Conservation (phyloP, 2,329 filamentous ascomycete genomes). For the Daldinia eschscholtzii region DNA sequence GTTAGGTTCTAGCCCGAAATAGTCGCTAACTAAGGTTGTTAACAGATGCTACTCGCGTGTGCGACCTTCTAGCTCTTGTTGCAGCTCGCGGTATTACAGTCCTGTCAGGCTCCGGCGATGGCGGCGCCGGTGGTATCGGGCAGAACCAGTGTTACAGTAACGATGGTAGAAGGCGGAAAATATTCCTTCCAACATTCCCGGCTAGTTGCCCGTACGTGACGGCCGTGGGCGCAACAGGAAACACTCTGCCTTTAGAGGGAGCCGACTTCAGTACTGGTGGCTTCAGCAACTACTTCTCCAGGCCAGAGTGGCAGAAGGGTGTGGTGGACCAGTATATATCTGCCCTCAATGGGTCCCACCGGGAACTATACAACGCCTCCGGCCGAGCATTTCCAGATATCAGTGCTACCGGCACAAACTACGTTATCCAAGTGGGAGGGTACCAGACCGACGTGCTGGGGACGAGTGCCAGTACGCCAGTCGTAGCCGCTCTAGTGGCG, state of each 20-base stretch:
- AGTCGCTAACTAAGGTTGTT: background rate
- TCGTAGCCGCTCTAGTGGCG: slow-evolving; percentile 67
- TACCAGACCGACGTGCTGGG: slow-evolving; percentile 45
- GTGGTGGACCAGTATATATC: slow-evolving; percentile 59
- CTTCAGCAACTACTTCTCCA: slow-evolving; percentile 63
- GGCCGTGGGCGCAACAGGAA: slow-evolving; percentile 46
- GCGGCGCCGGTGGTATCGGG: slow-evolving; percentile 65
- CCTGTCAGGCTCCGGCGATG: slow-evolving; percentile 71
- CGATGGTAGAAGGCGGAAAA: slow-evolving; percentile 62
- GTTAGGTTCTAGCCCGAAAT: background rate
- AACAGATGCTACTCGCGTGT: slow-evolving; percentile 66
- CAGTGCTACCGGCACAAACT: slow-evolving; percentile 60
- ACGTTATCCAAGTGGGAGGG: slow-evolving; percentile 56
- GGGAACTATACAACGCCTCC: slow-evolving; percentile 40
- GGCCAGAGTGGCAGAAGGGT: slow-evolving; percentile 61
- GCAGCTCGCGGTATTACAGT: slow-evolving; percentile 72
- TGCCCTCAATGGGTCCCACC: slow-evolving; percentile 52
- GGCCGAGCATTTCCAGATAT: slow-evolving; percentile 68
- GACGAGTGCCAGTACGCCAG: slow-evolving; percentile 63
- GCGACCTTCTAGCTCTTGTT: slow-evolving; percentile 71
- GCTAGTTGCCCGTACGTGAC: slow-evolving; percentile 59
- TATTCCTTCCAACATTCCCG: slow-evolving; percentile 65
- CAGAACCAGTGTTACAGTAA: slow-evolving; percentile 63
- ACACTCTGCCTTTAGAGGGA: slow-evolving; percentile 43
- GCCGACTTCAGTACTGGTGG: slow-evolving; percentile 56